Base-by-base conservation (phyloP, 208 protist genomes). In the Strigomonas culicis region DNA sequence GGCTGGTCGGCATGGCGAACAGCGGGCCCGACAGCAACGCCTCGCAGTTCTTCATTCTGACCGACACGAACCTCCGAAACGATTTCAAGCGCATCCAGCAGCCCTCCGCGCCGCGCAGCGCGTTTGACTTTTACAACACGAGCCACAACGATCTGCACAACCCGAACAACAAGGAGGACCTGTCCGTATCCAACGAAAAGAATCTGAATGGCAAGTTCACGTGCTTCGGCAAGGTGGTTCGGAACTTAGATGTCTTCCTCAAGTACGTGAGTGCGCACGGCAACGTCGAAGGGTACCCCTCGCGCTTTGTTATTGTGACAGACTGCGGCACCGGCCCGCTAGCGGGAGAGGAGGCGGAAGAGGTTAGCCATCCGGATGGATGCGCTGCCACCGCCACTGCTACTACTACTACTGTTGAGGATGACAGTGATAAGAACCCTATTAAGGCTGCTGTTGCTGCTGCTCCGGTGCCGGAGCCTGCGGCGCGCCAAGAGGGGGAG, bases 11-110 rank as follows among this genome's bases (percentile, higher is more conserved):
- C 24, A 97, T 97, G 93, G 91, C 93, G 6, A 97, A 97, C 78
- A 91, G 90, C 66, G 93, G 93, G 1, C 87, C 84, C 32, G 93
- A 97, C 80, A 97, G 79, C 53, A 98, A 98, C 70, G 92, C 88
- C 47, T 82, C 85, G 25, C 94, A 98, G 83, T 98, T 98, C 63
- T 98, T 97, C 75, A 93, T 98, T 52, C 96, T 90, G 22, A 96
- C 91, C 32, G n/a, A n/a, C n/a, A n/a, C n/a, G n/a, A n/a, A n/a
- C n/a, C n/a, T n/a, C n/a, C n/a, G n/a, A n/a, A n/a, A n/a, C n/a
- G n/a, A n/a, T n/a, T n/a, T n/a, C n/a, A n/a, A n/a, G n/a, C n/a
- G n/a, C n/a, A n/a, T n/a, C n/a, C n/a, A n/a, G n/a, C n/a, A n/a
- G n/a, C n/a, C n/a, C n/a, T n/a, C n/a, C n/a, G n/a, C n/a, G n/a